These are phyloP conservation scores for Exophiala calicioides DNA, from an alignment of 2,329 filamentous ascomycete species.

Conservation along the genomic window DNA sequence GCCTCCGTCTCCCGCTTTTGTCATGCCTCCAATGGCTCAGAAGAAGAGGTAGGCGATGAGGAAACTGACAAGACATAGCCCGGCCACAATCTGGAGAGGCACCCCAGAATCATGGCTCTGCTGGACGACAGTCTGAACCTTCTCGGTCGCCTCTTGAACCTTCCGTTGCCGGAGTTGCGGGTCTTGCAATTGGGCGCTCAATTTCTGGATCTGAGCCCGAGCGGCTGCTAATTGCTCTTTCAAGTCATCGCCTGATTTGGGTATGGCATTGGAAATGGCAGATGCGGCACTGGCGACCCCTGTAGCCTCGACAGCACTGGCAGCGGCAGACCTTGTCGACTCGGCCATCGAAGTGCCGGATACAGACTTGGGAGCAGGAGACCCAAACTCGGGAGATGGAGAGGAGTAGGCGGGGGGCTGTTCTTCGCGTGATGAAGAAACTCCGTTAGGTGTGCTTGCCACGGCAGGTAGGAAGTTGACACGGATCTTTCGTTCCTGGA, in stretches of 20 bases:
- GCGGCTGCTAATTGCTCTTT: slow-evolving; percentile 74
- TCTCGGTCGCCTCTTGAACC: slow-evolving; percentile 55
- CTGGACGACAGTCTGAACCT: slow-evolving; percentile 55
- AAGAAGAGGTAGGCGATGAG: slow-evolving; percentile 96
- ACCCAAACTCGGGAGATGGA: slow-evolving; percentile 54
- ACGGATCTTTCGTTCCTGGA: slow-evolving; percentile 94
- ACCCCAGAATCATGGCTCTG: slow-evolving; percentile 62
- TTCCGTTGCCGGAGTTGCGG: slow-evolving; percentile 79
- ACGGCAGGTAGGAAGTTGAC: slow-evolving; percentile 77
- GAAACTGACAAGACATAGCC: slow-evolving; percentile 85
- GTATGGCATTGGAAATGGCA: slow-evolving; percentile 50
- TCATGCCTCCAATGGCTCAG: slow-evolving; percentile 48
- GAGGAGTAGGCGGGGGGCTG: slow-evolving; percentile 59
- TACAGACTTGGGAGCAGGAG: slow-evolving; percentile 43
- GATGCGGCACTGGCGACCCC: slow-evolving; percentile 50
- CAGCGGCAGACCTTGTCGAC: slow-evolving; percentile 28
- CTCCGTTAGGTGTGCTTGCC: slow-evolving; percentile 44
- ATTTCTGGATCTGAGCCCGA: slow-evolving; percentile 68
- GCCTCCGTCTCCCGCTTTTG: background rate
- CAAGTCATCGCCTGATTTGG: slow-evolving; percentile 61
- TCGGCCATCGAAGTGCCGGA: slow-evolving; percentile 29
- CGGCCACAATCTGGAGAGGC: slow-evolving; percentile 79
- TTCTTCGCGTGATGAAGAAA: slow-evolving; percentile 39
- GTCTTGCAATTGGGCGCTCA: slow-evolving; percentile 66
- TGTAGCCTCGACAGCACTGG: slow-evolving; percentile 34